Conservation (phyloP, 2,329 filamentous ascomycete species). For the Mollisia scopiformis region DNA sequence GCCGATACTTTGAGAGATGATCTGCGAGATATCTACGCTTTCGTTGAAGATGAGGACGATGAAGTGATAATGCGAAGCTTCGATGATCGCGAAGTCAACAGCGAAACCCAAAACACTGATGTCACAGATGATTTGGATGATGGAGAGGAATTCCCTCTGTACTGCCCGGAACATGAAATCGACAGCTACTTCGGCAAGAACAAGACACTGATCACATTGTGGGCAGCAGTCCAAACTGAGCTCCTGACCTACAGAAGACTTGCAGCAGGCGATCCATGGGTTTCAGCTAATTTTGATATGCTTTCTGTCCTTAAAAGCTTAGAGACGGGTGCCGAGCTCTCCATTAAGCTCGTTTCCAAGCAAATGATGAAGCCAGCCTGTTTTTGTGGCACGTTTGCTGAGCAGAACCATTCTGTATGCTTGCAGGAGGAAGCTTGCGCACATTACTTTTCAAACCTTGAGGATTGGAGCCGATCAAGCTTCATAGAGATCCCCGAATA, state of each 20-base stretch:
- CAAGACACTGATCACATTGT: constrained; percentile 30
- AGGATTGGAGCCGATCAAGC: constrained; percentile 13
- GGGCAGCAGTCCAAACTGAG: constrained; percentile 42
- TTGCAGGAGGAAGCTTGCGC: constrained; percentile 9
- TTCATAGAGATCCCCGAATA: background rate
- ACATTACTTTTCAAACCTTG: constrained; percentile 17
- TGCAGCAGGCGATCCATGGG: constrained; percentile 27
- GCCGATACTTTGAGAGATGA: background rate
- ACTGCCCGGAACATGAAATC: background rate
- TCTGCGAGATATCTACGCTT: background rate
- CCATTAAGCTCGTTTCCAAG: constrained; percentile 3
- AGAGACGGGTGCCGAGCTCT: background rate
- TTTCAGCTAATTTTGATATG: constrained; percentile 25
- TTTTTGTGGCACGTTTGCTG: constrained; percentile 8
- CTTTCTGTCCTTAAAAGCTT: background rate
- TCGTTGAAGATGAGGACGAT: background rate
- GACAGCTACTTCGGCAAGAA: constrained; percentile 12
- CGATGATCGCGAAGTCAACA: too few species aligned
- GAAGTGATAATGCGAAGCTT: too few species aligned
- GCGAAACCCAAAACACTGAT: too few species aligned
- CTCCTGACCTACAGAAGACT: constrained; percentile 41
- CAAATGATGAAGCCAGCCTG: constrained; percentile 16
- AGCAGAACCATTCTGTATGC: constrained; percentile 1
- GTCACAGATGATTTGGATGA: background rate
- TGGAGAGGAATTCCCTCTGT: background rate